phyloP scores from a whole-genome alignment of 2,329 filamentous ascomycete genomes.

The Penicillium griseofulvum region DNA sequence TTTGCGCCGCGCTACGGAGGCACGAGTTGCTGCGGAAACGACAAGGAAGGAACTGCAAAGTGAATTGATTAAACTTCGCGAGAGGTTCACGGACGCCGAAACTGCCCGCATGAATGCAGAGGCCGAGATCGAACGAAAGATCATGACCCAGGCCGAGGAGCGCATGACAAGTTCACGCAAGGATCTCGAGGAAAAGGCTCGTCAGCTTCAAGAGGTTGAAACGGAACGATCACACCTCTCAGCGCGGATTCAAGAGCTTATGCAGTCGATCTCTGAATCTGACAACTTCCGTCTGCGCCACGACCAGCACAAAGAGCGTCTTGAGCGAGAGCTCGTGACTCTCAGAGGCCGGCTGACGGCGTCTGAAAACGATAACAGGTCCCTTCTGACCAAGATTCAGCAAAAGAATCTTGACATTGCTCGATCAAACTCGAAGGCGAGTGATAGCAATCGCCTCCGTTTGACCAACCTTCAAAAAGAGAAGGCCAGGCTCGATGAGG shows the following conservation, averaged over 20 bases:
- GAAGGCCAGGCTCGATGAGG: slow-evolving; percentile 78
- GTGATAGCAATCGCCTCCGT: slow-evolving; percentile 76
- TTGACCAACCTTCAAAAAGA: slow-evolving; percentile 75
- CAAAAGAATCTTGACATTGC: slow-evolving; percentile 97
- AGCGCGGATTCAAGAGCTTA: slow-evolving; percentile 78
- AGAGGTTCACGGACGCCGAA: slow-evolving; percentile 80
- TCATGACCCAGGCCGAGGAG: slow-evolving; percentile 75
- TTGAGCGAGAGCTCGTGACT: slow-evolving; percentile 87
- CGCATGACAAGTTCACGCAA: slow-evolving; percentile 72
- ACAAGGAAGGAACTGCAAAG: slow-evolving; percentile 86
- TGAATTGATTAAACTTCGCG: slow-evolving; percentile 77
- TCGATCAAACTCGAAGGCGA: slow-evolving; percentile 79
- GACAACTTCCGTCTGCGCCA: slow-evolving; percentile 86
- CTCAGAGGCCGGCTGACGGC: slow-evolving; percentile 85
- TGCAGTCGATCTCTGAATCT: slow-evolving; percentile 81
- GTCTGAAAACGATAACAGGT: slow-evolving; percentile 93
- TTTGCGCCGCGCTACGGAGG: slow-evolving; percentile 79
- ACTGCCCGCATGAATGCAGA: slow-evolving; percentile 82
- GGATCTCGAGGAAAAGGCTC: slow-evolving; percentile 76
- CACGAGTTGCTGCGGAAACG: slow-evolving; percentile 73
- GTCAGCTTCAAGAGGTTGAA: slow-evolving; percentile 75
- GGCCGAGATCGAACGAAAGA: slow-evolving; percentile 72
- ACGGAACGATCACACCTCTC: slow-evolving; percentile 73
- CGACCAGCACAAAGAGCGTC: slow-evolving; percentile 88
- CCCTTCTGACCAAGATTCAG: slow-evolving; percentile 93